Evolutionary conservation across 1,139 yeast species (phyloP).

Genomic region (Zygotorulaspora mrakii): DNA sequence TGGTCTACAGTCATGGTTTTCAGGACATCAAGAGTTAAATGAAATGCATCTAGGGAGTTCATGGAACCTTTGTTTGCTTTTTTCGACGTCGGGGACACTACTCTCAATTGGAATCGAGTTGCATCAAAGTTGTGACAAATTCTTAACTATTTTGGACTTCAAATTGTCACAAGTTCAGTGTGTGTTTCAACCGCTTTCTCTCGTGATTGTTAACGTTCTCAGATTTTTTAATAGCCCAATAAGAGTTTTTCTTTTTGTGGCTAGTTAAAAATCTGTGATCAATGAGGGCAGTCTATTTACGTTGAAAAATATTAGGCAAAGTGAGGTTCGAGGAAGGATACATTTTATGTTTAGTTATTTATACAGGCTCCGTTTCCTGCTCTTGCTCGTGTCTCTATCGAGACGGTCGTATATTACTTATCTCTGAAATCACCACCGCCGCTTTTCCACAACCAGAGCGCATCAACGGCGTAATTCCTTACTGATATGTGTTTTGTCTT

Average conservation of each 20-base stretch:
- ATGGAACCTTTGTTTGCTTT: not conserved
- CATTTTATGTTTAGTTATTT: conserved; percentile 3
- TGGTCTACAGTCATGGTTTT: conserved; percentile 4
- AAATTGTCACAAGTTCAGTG: too few species aligned
- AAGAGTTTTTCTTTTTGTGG: conserved; percentile 14
- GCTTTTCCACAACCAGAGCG: conserved; percentile 86
- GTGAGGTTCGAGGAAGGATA: conserved; percentile 10
- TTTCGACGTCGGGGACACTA: conserved; percentile 1
- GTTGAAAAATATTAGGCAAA: conserved; percentile 7
- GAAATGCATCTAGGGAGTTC: not conserved
- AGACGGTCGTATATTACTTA: conserved; percentile 9
- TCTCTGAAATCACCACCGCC: conserved; percentile 55
- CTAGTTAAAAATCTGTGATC: not conserved
- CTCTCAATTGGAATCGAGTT: conserved; percentile 1
- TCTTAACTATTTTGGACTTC: too few species aligned
- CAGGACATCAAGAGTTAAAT: conserved; percentile 2
- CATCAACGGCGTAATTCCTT: conserved; percentile 83
- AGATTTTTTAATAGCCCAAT: not conserved
- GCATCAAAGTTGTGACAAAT: too few species aligned
- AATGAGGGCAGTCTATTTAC: conserved; percentile 6
- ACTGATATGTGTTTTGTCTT: conserved; percentile 68
- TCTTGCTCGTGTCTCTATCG: too few species aligned
- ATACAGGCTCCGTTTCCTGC: too few species aligned
- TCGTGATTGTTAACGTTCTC: not conserved
- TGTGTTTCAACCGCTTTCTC: not conserved